Conservation (phyloP, 805 yeast species). For the Crinitomyces ghanaensis region DNA sequence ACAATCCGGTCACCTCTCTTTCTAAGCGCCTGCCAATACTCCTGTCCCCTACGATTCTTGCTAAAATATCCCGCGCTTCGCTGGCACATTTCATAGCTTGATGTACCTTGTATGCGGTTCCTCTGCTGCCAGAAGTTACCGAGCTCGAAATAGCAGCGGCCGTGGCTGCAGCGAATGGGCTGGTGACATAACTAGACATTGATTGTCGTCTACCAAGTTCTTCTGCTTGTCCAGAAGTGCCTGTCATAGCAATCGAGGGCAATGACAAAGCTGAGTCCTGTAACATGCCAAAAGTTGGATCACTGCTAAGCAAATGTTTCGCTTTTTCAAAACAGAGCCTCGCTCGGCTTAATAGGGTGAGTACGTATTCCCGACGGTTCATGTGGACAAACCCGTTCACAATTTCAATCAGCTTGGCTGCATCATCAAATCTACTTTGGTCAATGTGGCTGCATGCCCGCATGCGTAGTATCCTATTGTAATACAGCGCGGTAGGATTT, state of each 20-base stretch:
- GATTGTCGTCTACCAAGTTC: no score
- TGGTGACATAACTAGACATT: no score
- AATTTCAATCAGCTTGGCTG: conserved; percentile 6
- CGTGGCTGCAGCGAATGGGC: no score
- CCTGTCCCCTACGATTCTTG: no score
- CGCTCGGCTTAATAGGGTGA: conserved; percentile 11
- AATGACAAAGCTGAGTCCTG: conserved; percentile 40
- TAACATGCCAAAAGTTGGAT: conserved; percentile 39
- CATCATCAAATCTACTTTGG: conserved; percentile 10
- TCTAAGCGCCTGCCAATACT: no score
- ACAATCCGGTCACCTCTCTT: no score
- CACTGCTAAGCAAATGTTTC: conserved; percentile 19
- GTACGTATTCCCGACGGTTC: conserved; percentile 6
- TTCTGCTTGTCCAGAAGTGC: no score
- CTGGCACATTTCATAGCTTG: no score
- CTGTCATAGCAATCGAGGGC: conserved; percentile 32
- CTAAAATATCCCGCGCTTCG: no score
- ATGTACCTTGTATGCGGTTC: no score
- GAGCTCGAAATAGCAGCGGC: no score
- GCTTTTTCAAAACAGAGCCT: conserved; percentile 14
- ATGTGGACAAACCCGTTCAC: not conserved
- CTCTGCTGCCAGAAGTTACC: no score
- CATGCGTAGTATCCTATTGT: conserved; percentile 6
- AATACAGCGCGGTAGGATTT: not conserved
- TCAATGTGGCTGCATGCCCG: conserved; percentile 10